Conservation (phyloP, 2,329 filamentous ascomycete genomes). For the Berkeleyomyces basicola region DNA sequence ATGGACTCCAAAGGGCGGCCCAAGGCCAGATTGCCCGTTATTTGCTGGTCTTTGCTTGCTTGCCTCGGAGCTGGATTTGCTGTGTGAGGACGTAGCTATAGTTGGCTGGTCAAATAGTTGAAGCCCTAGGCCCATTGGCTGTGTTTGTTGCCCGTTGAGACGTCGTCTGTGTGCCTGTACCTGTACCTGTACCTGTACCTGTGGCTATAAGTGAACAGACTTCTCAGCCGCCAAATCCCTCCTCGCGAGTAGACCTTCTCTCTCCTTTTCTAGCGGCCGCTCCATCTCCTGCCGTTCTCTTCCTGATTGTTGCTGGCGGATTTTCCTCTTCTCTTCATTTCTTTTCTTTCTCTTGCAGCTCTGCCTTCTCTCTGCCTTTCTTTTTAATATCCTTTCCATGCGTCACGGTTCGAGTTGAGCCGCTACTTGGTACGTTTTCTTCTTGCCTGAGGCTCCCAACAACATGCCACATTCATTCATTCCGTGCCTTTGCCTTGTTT, state of each 20-base stretch:
- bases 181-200: no score
- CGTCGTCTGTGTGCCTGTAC: no score
- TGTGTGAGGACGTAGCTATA: not conserved
- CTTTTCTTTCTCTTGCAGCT: not conserved
- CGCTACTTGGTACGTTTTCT: not conserved
- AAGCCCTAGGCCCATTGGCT: no score
- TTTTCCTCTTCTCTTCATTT: not conserved
- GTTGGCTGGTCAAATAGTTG: no score
- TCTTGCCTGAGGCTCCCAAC: not conserved
- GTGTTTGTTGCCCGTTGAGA: no score
- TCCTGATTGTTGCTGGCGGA: no score
- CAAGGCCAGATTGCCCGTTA: not conserved
- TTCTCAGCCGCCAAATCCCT: not conserved
- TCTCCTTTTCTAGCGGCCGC: constrained; percentile 1
- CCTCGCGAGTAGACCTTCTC: not conserved
- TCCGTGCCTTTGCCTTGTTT: not conserved
- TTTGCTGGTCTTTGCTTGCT: not conserved
- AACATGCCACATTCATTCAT: not conserved
- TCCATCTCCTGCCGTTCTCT: not conserved
- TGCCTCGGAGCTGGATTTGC: not conserved
- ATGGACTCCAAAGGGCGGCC: not conserved
- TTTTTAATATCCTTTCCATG: not conserved
- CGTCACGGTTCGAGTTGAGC: not conserved
- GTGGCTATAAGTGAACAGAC: not conserved
- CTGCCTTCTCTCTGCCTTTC: not conserved